phyloP scores from a whole-genome alignment of 2,329 filamentous ascomycete genomes.

The Phialemonium atrogriseum region DNA sequence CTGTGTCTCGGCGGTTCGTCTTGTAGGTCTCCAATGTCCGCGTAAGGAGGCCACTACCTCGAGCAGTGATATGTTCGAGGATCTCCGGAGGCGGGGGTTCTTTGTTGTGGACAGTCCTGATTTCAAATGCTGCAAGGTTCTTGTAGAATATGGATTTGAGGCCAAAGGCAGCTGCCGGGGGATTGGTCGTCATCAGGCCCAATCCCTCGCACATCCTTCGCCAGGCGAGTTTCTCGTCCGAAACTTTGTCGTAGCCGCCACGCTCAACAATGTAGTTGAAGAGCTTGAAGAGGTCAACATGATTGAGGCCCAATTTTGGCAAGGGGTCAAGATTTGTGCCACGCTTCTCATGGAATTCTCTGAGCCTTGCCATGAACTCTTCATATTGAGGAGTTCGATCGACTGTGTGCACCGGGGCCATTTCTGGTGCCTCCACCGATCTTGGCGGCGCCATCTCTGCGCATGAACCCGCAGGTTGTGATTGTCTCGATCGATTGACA shows the following conservation, averaged over 20 bases:
- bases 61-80: constrained; percentile 78
- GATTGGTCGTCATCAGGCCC: constrained; percentile 64
- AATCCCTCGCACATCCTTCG: constrained; percentile 70
- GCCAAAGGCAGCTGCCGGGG: constrained; percentile 75
- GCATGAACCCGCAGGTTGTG: no score
- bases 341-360: constrained; percentile 67
- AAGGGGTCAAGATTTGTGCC: constrained; percentile 73
- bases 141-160: constrained; percentile 87
- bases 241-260: constrained; percentile 82
- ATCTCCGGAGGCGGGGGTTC: constrained; percentile 85
- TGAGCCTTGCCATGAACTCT: constrained; percentile 67
- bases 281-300: constrained; percentile 69
- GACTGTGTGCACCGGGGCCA: constrained; percentile 29
- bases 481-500: no score
- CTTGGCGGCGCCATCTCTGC: constrained; percentile 23
- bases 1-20: constrained; percentile 27
- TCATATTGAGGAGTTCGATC: constrained; percentile 63
- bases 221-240: constrained; percentile 79
- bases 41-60: constrained; percentile 70
- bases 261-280: constrained; percentile 69
- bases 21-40: constrained; percentile 71
- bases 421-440: constrained; percentile 17
- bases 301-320: constrained; percentile 69
- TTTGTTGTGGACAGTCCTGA: constrained; percentile 65
- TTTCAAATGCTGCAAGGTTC: constrained; percentile 81